Conservation (phyloP, 169 alveolate genomes). For the Babesia bovis region DNA sequence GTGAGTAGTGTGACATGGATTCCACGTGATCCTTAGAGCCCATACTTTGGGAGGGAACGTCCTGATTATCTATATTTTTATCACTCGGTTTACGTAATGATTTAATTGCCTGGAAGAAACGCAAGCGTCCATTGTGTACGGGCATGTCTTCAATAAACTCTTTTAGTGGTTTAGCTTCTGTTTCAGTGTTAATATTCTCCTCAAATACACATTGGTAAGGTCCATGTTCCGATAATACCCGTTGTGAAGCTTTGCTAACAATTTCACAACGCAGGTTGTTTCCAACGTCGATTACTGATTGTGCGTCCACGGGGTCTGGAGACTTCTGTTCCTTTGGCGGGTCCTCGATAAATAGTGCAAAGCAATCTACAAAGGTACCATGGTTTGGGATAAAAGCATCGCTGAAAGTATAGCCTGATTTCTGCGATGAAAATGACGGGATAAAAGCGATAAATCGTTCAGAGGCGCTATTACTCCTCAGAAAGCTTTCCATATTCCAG, state of each 20-base stretch:
- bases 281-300: conserved; percentile 4
- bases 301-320: not conserved
- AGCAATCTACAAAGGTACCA: conserved; percentile 39
- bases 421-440: conserved; percentile 28
- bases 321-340: not conserved
- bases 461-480: conserved; percentile 25
- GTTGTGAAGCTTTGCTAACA: conserved; percentile 35
- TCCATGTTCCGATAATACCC: conserved; percentile 58
- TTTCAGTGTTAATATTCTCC: conserved; percentile 26
- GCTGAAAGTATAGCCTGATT: conserved; percentile 22
- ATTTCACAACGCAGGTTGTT: conserved; percentile 50
- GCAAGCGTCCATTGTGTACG: conserved; percentile 42
- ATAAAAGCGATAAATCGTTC: conserved; percentile 59
- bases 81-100: conserved; percentile 10
- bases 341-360: conserved; percentile 58
- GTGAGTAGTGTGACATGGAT: not conserved
- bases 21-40: not conserved
- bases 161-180: not conserved
- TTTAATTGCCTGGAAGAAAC: conserved; percentile 51
- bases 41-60: not conserved
- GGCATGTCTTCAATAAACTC: conserved; percentile 39
- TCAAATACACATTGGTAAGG: conserved; percentile 62
- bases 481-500: conserved; percentile 45
- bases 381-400: conserved; percentile 24
- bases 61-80: not conserved